phyloP scores from a whole-genome alignment of 768 basidiomycete species.

The Pleurotus eryngii region DNA sequence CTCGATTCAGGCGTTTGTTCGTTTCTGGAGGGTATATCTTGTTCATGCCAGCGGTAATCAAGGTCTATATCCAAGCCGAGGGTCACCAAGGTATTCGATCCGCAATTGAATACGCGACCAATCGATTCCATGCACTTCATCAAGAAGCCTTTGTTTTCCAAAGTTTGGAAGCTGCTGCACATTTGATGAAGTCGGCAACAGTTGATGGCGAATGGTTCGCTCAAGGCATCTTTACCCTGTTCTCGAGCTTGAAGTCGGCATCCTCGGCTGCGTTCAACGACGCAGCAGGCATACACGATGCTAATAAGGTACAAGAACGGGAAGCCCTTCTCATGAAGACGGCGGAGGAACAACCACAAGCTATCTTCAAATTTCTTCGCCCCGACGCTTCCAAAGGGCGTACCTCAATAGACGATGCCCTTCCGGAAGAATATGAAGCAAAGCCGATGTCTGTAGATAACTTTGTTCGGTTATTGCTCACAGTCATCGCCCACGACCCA shows the following conservation, averaged over 20 bases:
- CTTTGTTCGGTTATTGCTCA: constrained; percentile 68
- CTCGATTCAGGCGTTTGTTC: constrained; percentile 75
- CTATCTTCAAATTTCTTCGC: constrained; percentile 56
- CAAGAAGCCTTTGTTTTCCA: constrained; percentile 74
- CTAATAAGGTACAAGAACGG: constrained; percentile 62
- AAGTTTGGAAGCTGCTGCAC: constrained; percentile 59
- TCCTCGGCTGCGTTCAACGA: constrained; percentile 38
- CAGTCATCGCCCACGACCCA: constrained; percentile 76
- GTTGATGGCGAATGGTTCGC: constrained; percentile 51
- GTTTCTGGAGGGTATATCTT: constrained; percentile 69
- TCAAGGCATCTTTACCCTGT: constrained; percentile 52
- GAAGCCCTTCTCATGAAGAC: constrained; percentile 68
- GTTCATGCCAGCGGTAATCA: constrained; percentile 71
- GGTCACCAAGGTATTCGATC: constrained; percentile 52
- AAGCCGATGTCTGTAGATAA: constrained; percentile 57
- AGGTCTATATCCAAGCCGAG: constrained; percentile 64
- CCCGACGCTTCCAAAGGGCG: constrained; percentile 38
- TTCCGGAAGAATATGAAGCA: constrained; percentile 61
- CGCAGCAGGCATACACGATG: constrained; percentile 62
- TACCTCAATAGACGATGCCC: constrained; percentile 31
- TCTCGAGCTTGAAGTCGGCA: constrained; percentile 52
- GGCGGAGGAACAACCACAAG: constrained; percentile 72
- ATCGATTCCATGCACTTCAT: constrained; percentile 73
- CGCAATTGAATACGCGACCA: constrained; percentile 69
- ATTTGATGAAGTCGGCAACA: constrained; percentile 46